A percentile compares a stretch with the other conserved stretches of the same genome.
Conservation (phyloP, 2,329 filamentous ascomycete genomes). For the Leptoxyphium fumago region DNA sequence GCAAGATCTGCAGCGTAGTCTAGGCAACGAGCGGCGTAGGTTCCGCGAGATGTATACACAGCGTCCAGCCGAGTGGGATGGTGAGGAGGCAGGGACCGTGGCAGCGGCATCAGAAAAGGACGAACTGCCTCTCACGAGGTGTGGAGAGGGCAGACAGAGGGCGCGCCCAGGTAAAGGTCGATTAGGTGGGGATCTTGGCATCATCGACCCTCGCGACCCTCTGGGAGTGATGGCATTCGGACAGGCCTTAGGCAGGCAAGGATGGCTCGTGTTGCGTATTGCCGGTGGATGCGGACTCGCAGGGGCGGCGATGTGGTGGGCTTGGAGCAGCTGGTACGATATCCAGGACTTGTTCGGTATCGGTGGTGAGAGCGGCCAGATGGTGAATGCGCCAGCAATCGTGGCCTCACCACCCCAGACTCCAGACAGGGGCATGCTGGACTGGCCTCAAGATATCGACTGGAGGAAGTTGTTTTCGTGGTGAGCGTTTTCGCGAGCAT, state of each 20-base stretch:
- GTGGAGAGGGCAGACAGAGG: neutral
- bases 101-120: slow-evolving; percentile 28
- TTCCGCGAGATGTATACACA: slow-evolving; percentile 47
- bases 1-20: slow-evolving; percentile 59
- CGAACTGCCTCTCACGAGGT: slow-evolving; percentile 9
- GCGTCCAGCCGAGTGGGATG: slow-evolving; percentile 46
- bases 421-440: neutral
- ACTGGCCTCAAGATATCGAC: neutral
- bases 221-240: slow-evolving; percentile 60
- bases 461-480: neutral
- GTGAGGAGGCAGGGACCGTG: slow-evolving; percentile 45
- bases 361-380: neutral
- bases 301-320: slow-evolving; percentile 43
- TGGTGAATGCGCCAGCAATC: slow-evolving; percentile 4
- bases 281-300: slow-evolving; percentile 60
- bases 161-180: slow-evolving; percentile 13
- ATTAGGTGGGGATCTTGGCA: slow-evolving; percentile 21
- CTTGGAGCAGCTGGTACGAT: slow-evolving; percentile 20
- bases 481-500: neutral
- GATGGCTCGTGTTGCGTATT: slow-evolving; percentile 57
- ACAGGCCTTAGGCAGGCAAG: slow-evolving; percentile 40
- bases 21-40: slow-evolving; percentile 56
- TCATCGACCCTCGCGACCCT: slow-evolving; percentile 53
- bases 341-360: slow-evolving; percentile 15
- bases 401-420: slow-evolving; percentile 3